Evolutionary conservation across 352 stramenopile genomes (phyloP), one percentile per base, ranked within the genome.

Genomic region (Phytopythium delawarense): DNA sequence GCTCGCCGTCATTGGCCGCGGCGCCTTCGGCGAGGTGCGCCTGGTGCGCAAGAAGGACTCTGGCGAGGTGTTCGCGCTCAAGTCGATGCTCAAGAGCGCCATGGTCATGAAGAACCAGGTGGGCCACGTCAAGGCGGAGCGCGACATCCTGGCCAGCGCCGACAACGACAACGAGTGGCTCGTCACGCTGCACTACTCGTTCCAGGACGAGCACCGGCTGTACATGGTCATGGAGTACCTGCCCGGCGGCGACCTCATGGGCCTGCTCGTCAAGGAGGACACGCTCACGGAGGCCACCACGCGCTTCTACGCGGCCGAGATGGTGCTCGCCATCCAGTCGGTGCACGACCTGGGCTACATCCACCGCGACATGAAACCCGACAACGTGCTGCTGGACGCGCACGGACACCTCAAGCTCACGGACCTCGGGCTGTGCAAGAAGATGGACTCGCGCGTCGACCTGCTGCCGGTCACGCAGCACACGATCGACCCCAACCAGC

Each of bases 181-280:
- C 46, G 98, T 98, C 12, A 92, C 88, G 49, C 78, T 99, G 23
- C 92, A 99, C 75, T 99, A 98, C 74, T 98, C 89, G 63, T 99
- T 99, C 79, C 96, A 99, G 65, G 81, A 94, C 61, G 80, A 94
- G 39, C 79, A 91, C 65, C 68, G 75, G 42, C 73, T 94, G 13
- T 94, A 93, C 66, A 92, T 93, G 96, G 94, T 99, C 42, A 99
- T 99, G 98, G 98, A 99, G 78, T 99, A 98, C 69, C 76, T 99
- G 30, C 94, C 96, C 7, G 98, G 98, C 6, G 98, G 98, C 46
- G 98, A 99, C 78, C 86, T 99, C 57, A 99, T 99, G 98, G 97
- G 89, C 56, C 72, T 99, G 21, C 82, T 99, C 35, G 99, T 99
- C 75, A 99, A 99, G 61, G 86, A 99, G 66, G 97, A 99, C 75